Conservation (phyloP, 257 asterid species). For the Salvia rosmarinus region DNA sequence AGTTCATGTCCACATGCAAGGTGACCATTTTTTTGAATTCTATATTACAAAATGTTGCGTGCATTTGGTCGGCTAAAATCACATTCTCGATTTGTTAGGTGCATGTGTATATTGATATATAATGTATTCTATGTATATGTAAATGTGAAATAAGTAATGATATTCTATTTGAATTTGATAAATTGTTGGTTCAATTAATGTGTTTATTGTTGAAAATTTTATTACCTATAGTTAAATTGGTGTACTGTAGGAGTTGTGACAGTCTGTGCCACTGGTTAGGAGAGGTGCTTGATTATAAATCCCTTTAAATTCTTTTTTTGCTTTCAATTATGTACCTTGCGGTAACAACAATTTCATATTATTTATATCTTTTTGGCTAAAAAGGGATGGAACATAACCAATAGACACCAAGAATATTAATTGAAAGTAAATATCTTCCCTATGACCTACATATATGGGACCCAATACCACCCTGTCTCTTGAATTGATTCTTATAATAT, state of each 20-base stretch:
- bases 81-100: neutral
- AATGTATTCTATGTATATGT: neutral
- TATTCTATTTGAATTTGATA: neutral
- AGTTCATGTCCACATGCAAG: conserved; percentile 86
- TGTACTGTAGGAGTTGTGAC: neutral
- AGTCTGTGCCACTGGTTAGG: neutral
- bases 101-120: neutral
- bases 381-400: neutral
- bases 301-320: neutral
- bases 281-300: neutral
- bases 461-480: neutral
- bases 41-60: neutral
- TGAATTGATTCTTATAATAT: neutral
- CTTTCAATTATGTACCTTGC: neutral
- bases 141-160: neutral
- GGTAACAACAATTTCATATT: neutral
- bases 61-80: neutral
- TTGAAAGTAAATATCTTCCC: neutral
- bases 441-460: neutral
- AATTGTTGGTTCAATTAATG: neutral
- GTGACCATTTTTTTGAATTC: conserved; percentile 13
- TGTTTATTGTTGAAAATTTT: neutral
- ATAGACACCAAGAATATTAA: neutral
- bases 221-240: neutral
- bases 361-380: neutral